Base-by-base conservation (phyloP, 2,329 filamentous ascomycete genomes). In the Colletotrichum nymphaeae region DNA sequence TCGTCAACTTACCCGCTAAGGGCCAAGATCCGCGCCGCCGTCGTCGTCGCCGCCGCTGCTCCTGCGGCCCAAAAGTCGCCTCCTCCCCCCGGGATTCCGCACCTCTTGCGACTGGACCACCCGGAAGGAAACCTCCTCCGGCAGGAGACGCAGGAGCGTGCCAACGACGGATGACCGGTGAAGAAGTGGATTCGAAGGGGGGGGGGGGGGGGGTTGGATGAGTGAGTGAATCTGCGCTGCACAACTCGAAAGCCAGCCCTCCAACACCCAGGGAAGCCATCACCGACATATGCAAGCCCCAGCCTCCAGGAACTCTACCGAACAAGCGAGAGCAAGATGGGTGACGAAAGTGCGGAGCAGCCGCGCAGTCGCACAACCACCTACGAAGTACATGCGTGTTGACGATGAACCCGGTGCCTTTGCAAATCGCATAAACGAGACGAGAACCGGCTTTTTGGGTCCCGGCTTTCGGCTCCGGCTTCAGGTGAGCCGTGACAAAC, bases 171-270 rank as follows among this genome's bases (percentile, higher is more conserved):
- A 42, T n/a, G 42, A 72, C 70, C 70, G 70, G 59, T 69, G 59
- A 69, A 73, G 70, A 73, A 69, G 70, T 73, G 66, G 46, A 73
- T 60, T 60, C 49, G 46, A 19, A 16, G 5, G 11, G 14, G 22
- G 62, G 4, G 26, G 14, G 62, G 14, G 49, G 30, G 16, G 60
- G 11, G 28, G n/a, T n/a, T 26, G 26, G 4, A 26, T 52, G 28
- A 32, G 46, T 28, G 12, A 5, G 35, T 37, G 12, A 37, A 4
- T 37, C 11, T 30, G 30, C 30, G 30, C 8, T 30, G 30, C 30
- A 9, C 8, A 30, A 30, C 2, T 30, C 30, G 30, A 30, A 8
- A 30, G 30, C 30, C 30, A 30, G 16, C 37, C 16, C 6, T 46
- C 5, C 37, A 46, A 19, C 37, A 46, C 6, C 14, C 37, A 46